A percentile compares a stretch with the other conserved stretches of the same genome.
These are phyloP conservation scores for Castanea mollissima DNA, from an alignment of 306 rosid genomes.

Conservation along the genomic window DNA sequence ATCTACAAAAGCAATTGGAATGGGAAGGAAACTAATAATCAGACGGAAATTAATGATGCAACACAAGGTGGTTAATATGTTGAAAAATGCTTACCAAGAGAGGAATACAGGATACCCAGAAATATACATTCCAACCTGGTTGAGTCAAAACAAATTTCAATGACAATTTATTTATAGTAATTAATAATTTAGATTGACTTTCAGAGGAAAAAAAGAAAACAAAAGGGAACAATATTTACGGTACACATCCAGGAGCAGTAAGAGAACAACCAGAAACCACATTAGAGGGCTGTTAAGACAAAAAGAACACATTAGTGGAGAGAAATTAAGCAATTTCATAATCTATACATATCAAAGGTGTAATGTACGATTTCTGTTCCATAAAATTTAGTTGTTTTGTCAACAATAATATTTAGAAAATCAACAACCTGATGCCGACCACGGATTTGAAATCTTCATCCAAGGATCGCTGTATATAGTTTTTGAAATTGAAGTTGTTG, in stretches of 20 bases:
- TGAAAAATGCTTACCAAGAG: slow-evolving; percentile 26
- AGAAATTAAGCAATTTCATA: background rate
- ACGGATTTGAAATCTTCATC: slow-evolving; percentile 42
- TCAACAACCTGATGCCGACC: slow-evolving; percentile 29
- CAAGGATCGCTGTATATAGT: slow-evolving; percentile 33
- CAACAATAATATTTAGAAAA: background rate
- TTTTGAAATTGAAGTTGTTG: slow-evolving; percentile 32
- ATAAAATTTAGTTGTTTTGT: background rate
- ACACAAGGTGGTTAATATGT: background rate
- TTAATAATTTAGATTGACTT: background rate
- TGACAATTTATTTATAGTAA: background rate
- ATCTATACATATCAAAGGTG: background rate
- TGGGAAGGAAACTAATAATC: background rate
- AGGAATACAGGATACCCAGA: slow-evolving; percentile 37
- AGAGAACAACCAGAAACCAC: slow-evolving; percentile 35
- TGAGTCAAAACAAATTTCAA: background rate
- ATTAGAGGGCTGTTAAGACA: slow-evolving; percentile 36
- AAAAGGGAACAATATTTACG: slow-evolving; percentile 18
- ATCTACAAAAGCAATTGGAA: slow-evolving; percentile 9
- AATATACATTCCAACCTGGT: slow-evolving; percentile 33
- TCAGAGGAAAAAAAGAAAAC: background rate
- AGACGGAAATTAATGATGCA: background rate
- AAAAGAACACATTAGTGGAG: background rate
- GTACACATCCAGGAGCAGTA: slow-evolving; percentile 36
- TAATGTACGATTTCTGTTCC: background rate